Evolutionary conservation across 768 basidiomycete genomes (phyloP).

Genomic region (Cystofilobasidium macerans): DNA sequence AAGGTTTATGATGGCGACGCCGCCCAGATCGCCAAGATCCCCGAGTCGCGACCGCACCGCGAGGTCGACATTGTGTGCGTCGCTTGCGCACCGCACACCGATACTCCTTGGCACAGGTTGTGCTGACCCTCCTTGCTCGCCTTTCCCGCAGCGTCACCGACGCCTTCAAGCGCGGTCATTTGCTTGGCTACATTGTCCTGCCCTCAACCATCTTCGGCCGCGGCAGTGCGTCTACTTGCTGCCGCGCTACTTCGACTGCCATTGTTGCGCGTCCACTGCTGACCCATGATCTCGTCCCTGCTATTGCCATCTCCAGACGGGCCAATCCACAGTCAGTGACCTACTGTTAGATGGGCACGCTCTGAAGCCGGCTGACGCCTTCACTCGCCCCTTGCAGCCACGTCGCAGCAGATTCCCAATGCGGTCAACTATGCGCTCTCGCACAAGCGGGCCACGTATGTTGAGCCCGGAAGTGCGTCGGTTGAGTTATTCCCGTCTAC

Average conservation of each 20-base stretch:
- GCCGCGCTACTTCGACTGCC: too few relatives aligned
- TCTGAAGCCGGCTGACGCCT: too few relatives aligned
- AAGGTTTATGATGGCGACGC: conserved; percentile 10
- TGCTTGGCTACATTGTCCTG: conserved; percentile 22
- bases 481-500: not conserved
- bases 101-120: not conserved
- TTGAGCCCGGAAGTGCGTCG: conserved; percentile 4
- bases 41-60: conserved; percentile 5
- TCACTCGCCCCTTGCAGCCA: too few relatives aligned
- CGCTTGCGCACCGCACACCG: not conserved
- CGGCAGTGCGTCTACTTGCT: too few relatives aligned
- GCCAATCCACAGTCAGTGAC: conserved; percentile 15
- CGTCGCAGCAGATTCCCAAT: conserved; percentile 18
- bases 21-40: conserved; percentile 7
- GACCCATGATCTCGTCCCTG: too few relatives aligned
- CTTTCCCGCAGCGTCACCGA: conserved; percentile 2
- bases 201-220: conserved; percentile 26
- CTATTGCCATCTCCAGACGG: too few relatives aligned
- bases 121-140: not conserved
- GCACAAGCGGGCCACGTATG: conserved; percentile 4
- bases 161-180: conserved; percentile 21
- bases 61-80: conserved; percentile 18
- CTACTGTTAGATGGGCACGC: too few relatives aligned
- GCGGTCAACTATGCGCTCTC: conserved; percentile 5
- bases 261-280: too few relatives aligned